Evolutionary conservation across 2,329 filamentous ascomycete genomes (phyloP).

Genomic region (Venturiaceae sp.): DNA sequence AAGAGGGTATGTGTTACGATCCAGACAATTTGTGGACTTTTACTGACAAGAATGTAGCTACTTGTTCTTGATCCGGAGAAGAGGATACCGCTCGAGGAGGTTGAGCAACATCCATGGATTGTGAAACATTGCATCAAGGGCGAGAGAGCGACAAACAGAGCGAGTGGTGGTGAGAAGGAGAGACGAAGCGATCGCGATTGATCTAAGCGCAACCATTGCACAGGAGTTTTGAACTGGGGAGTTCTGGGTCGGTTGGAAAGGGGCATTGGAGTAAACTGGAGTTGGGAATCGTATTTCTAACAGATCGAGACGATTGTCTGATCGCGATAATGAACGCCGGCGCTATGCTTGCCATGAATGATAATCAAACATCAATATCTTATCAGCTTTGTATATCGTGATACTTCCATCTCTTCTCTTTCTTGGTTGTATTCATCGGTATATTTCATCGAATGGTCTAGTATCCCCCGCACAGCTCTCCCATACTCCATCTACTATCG

Average conservation of each 20-base stretch:
- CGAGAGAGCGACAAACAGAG: conserved; percentile 20
- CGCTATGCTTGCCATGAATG: neutral
- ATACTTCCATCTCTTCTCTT: no score
- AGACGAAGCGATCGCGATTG: neutral
- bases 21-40: neutral
- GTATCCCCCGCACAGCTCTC: conserved; percentile 94
- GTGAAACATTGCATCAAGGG: conserved; percentile 71
- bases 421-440: conserved; percentile 45
- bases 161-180: neutral
- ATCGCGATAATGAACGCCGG: no score
- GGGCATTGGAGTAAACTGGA: conserved; percentile 13
- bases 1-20: conserved; percentile 56
- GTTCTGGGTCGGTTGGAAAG: neutral
- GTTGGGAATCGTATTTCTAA: conserved; percentile 10
- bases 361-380: neutral
- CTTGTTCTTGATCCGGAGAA: conserved; percentile 91
- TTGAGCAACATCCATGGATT: conserved; percentile 91
- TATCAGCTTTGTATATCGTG: no score
- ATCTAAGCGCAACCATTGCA: neutral
- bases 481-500: conserved; percentile 96
- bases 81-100: conserved; percentile 78
- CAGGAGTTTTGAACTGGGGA: neutral
- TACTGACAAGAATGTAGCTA: conserved; percentile 25
- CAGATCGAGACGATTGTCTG: neutral
- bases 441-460: conserved; percentile 93